phyloP scores from a whole-genome alignment of 495 filamentous ascomycete genomes.

The Coniosporium apollinis region DNA sequence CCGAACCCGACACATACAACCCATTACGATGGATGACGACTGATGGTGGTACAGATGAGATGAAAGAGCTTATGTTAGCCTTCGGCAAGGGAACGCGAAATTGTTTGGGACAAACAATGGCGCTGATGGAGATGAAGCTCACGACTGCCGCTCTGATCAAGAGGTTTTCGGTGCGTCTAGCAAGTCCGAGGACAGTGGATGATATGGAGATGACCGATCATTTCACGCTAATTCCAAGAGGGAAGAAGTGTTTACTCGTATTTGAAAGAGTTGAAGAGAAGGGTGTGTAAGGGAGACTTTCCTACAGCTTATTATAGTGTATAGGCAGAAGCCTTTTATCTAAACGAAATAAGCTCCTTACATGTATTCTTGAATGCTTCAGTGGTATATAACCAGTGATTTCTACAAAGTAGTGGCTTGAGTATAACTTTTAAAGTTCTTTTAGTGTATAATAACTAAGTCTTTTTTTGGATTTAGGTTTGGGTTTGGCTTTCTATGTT shows the following conservation, averaged over 20 bases:
- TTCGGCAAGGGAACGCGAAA: constrained; percentile 3
- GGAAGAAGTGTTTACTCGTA: background rate
- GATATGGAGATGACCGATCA: constrained; percentile 4
- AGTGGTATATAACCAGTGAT: too few relatives aligned
- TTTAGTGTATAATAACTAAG: too few relatives aligned
- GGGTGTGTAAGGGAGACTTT: too few relatives aligned
- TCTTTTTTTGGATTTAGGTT: too few relatives aligned
- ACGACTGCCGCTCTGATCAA: background rate
- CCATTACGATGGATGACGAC: constrained; percentile 5
- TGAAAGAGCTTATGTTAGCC: constrained; percentile 4
- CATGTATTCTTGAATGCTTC: too few relatives aligned
- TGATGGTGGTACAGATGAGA: constrained; percentile 1
- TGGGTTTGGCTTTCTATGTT: too few relatives aligned
- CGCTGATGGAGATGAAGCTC: constrained; percentile 4
- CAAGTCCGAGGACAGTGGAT: background rate
- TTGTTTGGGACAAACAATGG: constrained; percentile 6
- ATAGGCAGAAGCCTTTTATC: too few relatives aligned
- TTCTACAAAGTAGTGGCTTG: too few relatives aligned
- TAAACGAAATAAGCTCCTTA: too few relatives aligned
- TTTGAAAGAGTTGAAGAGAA: background rate
- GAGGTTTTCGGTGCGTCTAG: background rate
- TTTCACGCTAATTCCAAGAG: constrained; percentile 3
- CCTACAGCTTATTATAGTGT: too few relatives aligned
- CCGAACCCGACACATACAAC: constrained; percentile 4
- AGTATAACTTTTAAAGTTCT: too few relatives aligned